A percentile compares a stretch with the other conserved stretches of the same genome.
phyloP scores from a whole-genome alignment of 345 rosid genomes.

The Ricinus communis region DNA sequence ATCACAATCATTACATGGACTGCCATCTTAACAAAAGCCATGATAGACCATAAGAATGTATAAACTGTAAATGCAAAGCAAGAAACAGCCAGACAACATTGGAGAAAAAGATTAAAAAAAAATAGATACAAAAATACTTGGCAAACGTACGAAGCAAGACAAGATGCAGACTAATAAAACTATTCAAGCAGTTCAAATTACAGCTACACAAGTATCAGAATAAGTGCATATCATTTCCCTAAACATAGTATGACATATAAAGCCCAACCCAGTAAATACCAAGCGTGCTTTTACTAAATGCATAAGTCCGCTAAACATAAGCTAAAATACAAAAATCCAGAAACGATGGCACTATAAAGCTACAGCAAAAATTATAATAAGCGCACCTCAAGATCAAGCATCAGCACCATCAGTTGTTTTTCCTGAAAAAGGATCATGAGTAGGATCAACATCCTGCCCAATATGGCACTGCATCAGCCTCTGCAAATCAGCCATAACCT shows the following conservation, averaged over 20 bases:
- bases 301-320: not conserved
- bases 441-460: conserved; percentile 94
- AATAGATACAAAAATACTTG: too few relatives aligned
- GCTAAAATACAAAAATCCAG: not conserved
- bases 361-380: not conserved
- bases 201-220: not conserved
- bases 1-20: too few relatives aligned
- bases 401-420: conserved; percentile 69
- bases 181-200: not conserved
- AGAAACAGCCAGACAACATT: not conserved
- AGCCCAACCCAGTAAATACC: not conserved
- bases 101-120: too few relatives aligned
- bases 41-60: not conserved
- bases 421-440: conserved; percentile 82
- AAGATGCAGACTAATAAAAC: not conserved
- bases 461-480: conserved; percentile 93
- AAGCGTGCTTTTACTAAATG: not conserved
- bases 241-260: not conserved
- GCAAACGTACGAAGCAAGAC: not conserved
- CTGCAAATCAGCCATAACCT: conserved; percentile 96
- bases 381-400: conserved; percentile 49
- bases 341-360: not conserved
- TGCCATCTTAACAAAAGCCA: not conserved
- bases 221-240: not conserved
- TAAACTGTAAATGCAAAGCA: not conserved